Percentiles rank a stretch among this genome's conserved stretches.
These are phyloP conservation scores for Rubia tinctorum DNA, from an alignment of 305 asterid species.

Conservation along the genomic window DNA sequence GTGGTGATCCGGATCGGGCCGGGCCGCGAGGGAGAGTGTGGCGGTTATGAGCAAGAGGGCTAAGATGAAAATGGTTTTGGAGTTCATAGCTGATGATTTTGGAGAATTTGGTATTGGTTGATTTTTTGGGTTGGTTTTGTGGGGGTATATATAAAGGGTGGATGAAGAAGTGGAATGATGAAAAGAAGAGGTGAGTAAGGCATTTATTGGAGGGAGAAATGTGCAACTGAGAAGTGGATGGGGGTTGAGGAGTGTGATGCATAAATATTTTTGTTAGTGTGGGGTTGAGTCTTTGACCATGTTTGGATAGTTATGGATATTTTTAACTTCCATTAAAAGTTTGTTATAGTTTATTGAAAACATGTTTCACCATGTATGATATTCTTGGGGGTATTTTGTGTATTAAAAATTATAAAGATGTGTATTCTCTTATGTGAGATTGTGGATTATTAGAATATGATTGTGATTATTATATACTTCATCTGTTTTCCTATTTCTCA, in stretches of 20 bases:
- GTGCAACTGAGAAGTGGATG: slow-evolving; percentile 24
- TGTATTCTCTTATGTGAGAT: no score
- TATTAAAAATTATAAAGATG: no score
- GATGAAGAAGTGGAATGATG: background rate
- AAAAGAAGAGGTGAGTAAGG: slow-evolving; percentile 1
- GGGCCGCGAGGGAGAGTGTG: slow-evolving; percentile 32
- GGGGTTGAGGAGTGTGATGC: slow-evolving; percentile 24
- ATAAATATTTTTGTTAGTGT: slow-evolving; percentile 11
- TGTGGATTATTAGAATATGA: no score
- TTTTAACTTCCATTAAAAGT: no score
- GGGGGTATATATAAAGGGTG: background rate
- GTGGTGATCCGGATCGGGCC: slow-evolving; percentile 16
- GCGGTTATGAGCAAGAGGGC: slow-evolving; percentile 33
- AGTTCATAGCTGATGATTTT: slow-evolving; percentile 30
- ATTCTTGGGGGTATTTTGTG: no score
- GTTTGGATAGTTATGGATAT: no score
- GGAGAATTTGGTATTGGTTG: background rate
- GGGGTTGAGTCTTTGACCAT: no score
- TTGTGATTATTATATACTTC: no score
- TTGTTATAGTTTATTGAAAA: no score
- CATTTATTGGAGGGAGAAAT: slow-evolving; percentile 6
- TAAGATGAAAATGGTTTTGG: slow-evolving; percentile 23
- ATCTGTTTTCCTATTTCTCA: no score
- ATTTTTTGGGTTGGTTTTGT: background rate
- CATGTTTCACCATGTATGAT: no score